Evolutionary conservation across 2,329 filamentous ascomycete species (phyloP), one percentile per base, ranked within the genome.

Genomic region (Chrysoporthe austroafricana): DNA sequence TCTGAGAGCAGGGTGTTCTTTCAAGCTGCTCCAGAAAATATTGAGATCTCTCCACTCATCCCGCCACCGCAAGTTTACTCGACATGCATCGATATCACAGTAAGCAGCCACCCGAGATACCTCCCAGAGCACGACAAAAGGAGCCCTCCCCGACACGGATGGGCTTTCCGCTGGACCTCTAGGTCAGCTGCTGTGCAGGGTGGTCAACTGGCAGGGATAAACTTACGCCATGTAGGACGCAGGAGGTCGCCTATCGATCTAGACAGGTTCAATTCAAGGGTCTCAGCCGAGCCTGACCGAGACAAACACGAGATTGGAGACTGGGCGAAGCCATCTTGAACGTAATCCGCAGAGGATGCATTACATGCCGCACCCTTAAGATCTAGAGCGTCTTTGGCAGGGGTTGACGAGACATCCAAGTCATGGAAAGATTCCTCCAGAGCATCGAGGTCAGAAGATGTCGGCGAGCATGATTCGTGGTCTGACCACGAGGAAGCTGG

Each of bases 111-210:
- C 79, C 14, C 86, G 79, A 0, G 81, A 80, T 0, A 86, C 73
- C 67, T 88, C 86, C 86, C 86, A 88, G 4, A 81, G 72, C 3
- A 87, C 77, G 1, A 80, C 79, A 2, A 87, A 75, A 0, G 85
- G 84, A 0, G 83, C 84, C 0, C 77, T 64, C 2, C 79, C 77
- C 6, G 85, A 75, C 60, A 77, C 77, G 0, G 68, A 62, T 0
- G 82, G 80, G 6, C 82, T 78, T n/a, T 72, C 75, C 0, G 81
- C 80, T 82, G 21, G 7, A 36, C 4, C 32, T 60, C 5, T 14
- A 39, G 52, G 36, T 62, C 44, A 61, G 50, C 8, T n/a, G 2
- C 39, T 18, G 18, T 44, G n/a, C 9, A n/a, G 14, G 21, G 7
- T 7, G 7, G 39, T 14, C 39, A 59, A 14, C 32, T 11, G 26